These are phyloP conservation scores for Salix purpurea DNA, from an alignment of 345 rosid genomes.

Conservation along the genomic window DNA sequence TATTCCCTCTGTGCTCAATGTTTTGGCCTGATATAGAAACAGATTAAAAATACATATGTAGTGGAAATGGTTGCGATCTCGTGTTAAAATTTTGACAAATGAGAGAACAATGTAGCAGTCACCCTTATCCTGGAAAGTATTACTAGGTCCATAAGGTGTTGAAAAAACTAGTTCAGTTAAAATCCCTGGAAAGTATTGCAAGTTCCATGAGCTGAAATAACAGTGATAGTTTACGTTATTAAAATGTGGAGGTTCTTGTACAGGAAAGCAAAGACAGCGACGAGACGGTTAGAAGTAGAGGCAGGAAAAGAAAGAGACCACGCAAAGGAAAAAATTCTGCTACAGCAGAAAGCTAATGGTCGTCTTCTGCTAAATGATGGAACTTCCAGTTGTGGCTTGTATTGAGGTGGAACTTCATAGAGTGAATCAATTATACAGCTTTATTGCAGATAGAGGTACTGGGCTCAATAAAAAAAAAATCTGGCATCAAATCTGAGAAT, in stretches of 20 bases:
- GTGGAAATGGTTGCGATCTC: neutral
- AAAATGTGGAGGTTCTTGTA: constrained; percentile 6
- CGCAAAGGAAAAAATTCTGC: constrained; percentile 17
- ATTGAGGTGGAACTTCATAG: too few relatives aligned
- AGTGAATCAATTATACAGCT: too few relatives aligned
- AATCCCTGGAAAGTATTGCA: neutral
- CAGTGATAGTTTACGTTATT: neutral
- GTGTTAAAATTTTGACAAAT: too few relatives aligned
- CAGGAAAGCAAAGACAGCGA: constrained; percentile 38
- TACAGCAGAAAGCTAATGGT: neutral
- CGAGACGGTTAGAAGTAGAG: constrained; percentile 23
- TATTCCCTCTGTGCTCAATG: neutral
- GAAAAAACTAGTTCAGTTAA: neutral
- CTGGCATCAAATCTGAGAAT: too few relatives aligned
- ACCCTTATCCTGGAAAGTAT: neutral
- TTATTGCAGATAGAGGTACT: too few relatives aligned
- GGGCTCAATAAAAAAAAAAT: too few relatives aligned
- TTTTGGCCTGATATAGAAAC: neutral
- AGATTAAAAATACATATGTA: neutral
- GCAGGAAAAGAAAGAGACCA: constrained; percentile 48
- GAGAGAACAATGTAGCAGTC: too few relatives aligned
- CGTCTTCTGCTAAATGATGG: neutral
- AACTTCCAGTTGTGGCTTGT: neutral
- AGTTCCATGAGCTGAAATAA: neutral
- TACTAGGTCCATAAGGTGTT: neutral